Base-by-base conservation (phyloP, 1,284 basidiomycete species). In the Phaffia rhodozyma region DNA sequence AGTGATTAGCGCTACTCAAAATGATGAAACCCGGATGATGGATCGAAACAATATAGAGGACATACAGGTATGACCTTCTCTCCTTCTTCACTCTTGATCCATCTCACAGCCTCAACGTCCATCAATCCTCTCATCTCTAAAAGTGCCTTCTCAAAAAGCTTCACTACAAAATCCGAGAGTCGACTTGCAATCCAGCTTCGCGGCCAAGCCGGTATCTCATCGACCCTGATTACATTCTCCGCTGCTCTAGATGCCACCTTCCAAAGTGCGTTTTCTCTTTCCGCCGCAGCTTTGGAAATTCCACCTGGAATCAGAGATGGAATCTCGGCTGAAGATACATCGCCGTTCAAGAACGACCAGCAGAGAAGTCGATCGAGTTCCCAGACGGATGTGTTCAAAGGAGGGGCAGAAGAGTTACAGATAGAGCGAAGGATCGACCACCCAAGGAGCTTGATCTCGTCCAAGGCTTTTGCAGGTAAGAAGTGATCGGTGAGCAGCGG, bases 141-240 rank as follows among this genome's bases (percentile, higher is more conserved):
- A n/a, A 65, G 21, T 4, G 63, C 59, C 13, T 13, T n/a, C 55
- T 56, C 54, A 27, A 65, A 43, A 1, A 61, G n/a, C 34, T 61
- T 59, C n/a, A 65, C 49, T 23, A 52, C 63, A 16, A 21, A 38
- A 9, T 21, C 25, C 6, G 58, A 56, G 5, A 65, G 32, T 21
- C 51, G 47, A 25, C 20, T 20, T 21, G 58, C 58, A 16, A 55
- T 49, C 63, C 63, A 65, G 21, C 52, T 55, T 21, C 9, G 21
- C 43, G 63, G 63, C 63, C 63, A 65, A n/a, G 47, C 32, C 9
- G 59, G 53, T 21, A 65, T 25, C 54, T 65, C 63, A 21, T 51
- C 25, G 13, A 58, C 29, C 30, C 29, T 1, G 9, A 61, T 13
- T 5, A 29, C 32, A 21, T 43, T n/a, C 1, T 34, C 34, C 3